Evolutionary conservation across 148 eudicot species (phyloP), one percentile per base, ranked within the genome.

Genomic region (Pharnaceum exiguum): DNA sequence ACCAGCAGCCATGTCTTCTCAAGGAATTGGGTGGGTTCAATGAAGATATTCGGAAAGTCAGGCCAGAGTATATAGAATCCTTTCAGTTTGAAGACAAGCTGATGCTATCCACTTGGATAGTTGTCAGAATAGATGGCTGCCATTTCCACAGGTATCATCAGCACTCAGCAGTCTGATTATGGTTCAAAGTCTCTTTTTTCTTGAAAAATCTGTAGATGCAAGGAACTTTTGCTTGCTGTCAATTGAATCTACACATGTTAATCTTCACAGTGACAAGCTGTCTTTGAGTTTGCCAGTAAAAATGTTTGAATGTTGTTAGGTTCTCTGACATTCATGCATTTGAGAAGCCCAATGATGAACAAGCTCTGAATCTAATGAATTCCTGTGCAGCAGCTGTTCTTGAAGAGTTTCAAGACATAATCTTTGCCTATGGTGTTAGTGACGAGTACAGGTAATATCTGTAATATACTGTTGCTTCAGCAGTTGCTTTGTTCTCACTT

Each of bases 341-440:
- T 75, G 86, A 89, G 83, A 93, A 88, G 81, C 99, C 99, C 32
- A 93, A 93, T 40, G 96, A 93, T 67, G 79, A 67, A 70, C 74
- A 68, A 61, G 99, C 96, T 59, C 66, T 88, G 82, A 79, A 89
- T 46, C 89, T 88, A 45, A 88, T 93, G 99, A 89, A 93, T 75
- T 74, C 89, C 51, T 85, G 96, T 82, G 99, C 96, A 39, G 77
- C 71, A 56, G 84, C 79, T 67, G 82, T 91, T 64, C 40, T 85
- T 28, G 77, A 83, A 65, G 90, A 87, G 78, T 82, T 87, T 47
- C 68, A 55, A 62, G 96, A 88, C 51, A 50, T 87, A 59, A 55
- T 77, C 38, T 91, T 91, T 52, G 68, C 86, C 21, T 91, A 85
- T 57, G 98, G 96, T 22, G 90, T 83, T 50, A 89, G 96, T 69